A percentile compares a stretch with the other conserved stretches of the same genome.
These are phyloP conservation scores for Musa schizocarpa DNA, from an alignment of 176 grass and related monocot species.

Conservation along the genomic window DNA sequence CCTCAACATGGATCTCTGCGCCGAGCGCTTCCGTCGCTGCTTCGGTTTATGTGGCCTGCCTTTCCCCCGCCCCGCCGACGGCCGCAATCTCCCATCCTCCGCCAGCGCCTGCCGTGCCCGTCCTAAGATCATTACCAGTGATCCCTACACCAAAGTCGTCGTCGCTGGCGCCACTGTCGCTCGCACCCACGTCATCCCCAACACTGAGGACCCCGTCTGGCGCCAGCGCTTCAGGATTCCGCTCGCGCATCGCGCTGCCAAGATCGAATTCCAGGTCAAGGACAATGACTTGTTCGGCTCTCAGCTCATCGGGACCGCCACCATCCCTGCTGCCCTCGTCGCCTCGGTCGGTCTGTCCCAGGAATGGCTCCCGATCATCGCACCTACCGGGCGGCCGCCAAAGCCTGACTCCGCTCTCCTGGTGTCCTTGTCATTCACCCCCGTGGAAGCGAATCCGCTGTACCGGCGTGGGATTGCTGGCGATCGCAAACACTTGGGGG, in stretches of 20 bases:
- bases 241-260: conserved; percentile 42
- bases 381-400: background rate
- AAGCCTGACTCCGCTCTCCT: background rate
- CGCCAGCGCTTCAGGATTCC: conserved; percentile 27
- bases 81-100: background rate
- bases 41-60: conserved; percentile 30
- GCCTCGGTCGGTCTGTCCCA: background rate
- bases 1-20: conserved; percentile 71
- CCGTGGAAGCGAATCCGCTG: conserved; percentile 12
- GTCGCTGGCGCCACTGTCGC: conserved; percentile 37
- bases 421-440: conserved; percentile 29
- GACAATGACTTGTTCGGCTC: conserved; percentile 65
- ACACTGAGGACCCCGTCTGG: conserved; percentile 46
- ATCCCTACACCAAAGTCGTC: conserved; percentile 46
- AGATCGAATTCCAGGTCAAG: conserved; percentile 43
- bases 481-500: background rate
- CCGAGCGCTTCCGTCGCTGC: conserved; percentile 45
- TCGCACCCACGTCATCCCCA: conserved; percentile 55
- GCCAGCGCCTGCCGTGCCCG: conserved; percentile 5
- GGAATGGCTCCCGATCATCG: conserved; percentile 22
- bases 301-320: conserved; percentile 52
- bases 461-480: conserved; percentile 34
- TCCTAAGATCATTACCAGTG: conserved; percentile 27
- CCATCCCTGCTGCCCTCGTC: conserved; percentile 12
- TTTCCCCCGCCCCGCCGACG: background rate